These are phyloP conservation scores for Chaetomium fimeti DNA, from an alignment of 495 filamentous ascomycete genomes.

Conservation along the genomic window DNA sequence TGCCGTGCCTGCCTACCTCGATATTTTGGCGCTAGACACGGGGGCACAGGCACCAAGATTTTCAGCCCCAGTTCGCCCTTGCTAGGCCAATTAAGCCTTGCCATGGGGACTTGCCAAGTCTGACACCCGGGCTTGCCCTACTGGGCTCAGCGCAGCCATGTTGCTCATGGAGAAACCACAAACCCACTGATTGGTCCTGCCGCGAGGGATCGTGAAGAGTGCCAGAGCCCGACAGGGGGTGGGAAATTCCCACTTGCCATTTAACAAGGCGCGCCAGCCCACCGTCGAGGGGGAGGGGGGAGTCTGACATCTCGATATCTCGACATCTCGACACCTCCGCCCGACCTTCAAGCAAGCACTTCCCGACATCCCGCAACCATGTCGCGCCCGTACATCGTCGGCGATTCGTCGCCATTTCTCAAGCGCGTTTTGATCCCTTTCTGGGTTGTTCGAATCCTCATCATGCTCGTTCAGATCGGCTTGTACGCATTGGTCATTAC, in stretches of 20 bases:
- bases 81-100: slow-evolving; percentile 1
- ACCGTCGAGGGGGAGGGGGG: background rate
- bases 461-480: slow-evolving; percentile 31
- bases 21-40: slow-evolving; percentile 2
- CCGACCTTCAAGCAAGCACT: background rate
- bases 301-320: background rate
- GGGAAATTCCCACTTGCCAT: background rate
- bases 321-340: background rate
- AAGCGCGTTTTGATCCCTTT: slow-evolving; percentile 72
- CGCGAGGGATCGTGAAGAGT: background rate
- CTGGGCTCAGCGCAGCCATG: slow-evolving; percentile 3
- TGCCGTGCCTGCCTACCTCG: no score
- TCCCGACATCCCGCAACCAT: slow-evolving; percentile 17
- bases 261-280: background rate
- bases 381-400: slow-evolving; percentile 27
- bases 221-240: background rate
- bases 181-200: background rate
- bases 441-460: slow-evolving; percentile 76
- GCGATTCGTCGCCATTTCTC: slow-evolving; percentile 41
- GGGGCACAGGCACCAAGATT: slow-evolving; percentile 7
- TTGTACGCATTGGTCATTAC: slow-evolving; percentile 28
- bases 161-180: background rate
- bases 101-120: no score
- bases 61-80: background rate
- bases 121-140: no score